Conservation (phyloP, 2,329 filamentous ascomycete genomes). For the Xylariomycetidae sp. region DNA sequence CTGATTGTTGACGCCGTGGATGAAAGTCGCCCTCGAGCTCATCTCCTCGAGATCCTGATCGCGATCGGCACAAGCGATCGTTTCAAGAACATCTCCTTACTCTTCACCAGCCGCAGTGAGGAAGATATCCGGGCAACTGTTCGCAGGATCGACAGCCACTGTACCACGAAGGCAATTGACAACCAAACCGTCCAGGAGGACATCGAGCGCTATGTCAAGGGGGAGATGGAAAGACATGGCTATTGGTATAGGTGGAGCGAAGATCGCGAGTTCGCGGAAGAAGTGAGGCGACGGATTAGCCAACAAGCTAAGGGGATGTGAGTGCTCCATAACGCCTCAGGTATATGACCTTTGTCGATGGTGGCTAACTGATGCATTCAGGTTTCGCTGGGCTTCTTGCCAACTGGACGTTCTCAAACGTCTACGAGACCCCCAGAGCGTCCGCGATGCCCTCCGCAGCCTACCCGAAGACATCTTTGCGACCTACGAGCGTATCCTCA, state of each 20-base stretch:
- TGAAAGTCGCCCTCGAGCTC: constrained; percentile 18
- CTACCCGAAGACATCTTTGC: constrained; percentile 19
- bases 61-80: constrained; percentile 15
- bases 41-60: constrained; percentile 17
- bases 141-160: neutral
- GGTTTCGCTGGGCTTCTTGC: constrained; percentile 24
- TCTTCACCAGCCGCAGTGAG: constrained; percentile 26
- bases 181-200: constrained; percentile 20
- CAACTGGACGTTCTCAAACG: constrained; percentile 20
- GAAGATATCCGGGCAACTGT: constrained; percentile 18
- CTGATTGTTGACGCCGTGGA: constrained; percentile 26
- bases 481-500: constrained; percentile 21
- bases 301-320: constrained; percentile 20
- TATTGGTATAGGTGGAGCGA: constrained; percentile 8
- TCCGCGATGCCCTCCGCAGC: constrained; percentile 9
- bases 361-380: constrained; percentile 5
- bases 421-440: constrained; percentile 4
- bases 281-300: constrained; percentile 12
- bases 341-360: neutral
- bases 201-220: constrained; percentile 17
- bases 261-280: constrained; percentile 4
- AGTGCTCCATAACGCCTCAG: constrained; percentile 3
- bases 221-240: constrained; percentile 6
- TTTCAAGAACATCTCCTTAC: constrained; percentile 19
- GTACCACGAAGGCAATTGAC: constrained; percentile 19